Base-by-base conservation (phyloP, 805 yeast species). In the Barnettozyma sucrosica region DNA sequence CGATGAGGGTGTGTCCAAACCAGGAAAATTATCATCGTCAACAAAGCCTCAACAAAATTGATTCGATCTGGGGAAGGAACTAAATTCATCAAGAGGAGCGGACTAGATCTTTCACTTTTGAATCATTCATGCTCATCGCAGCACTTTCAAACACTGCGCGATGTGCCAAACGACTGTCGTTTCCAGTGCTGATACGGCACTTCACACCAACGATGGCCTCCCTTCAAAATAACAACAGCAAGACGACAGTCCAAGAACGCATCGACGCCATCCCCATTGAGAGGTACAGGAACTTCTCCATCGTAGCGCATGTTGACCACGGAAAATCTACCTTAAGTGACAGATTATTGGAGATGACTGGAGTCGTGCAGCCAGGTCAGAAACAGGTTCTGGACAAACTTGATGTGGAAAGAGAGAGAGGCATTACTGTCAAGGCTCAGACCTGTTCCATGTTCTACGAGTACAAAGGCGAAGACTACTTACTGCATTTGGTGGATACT, bases 381-480 rank as follows among this genome's bases (percentile, higher is more conserved):
- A 81, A 81, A 54, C 97, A 92, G 64, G 92, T 93, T 32, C 70
- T 92, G 53, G 99, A 92, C 63, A 85, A 84, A 60, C 69, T 92
- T 50, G 97, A 93, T 59, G 99, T 92, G 18, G 99, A 92, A 63
- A 72, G 96, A 62, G 98, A 92, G 66, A 71, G 99, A 58, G 99
- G 99, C 2, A 92, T 92, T 58, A 92, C 99, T 0, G 93, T 92
- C 47, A 92, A 92, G 65, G 98, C 98, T 0, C 98, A 93, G 62
- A 93, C 98, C 0, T 92, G 96, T 58, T 77, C 96, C 0, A 93
- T 92, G 97, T 74, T 93, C 50, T 89, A 89, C 64, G 73, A 74
- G 32, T 72, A 80, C 53, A 56, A 60, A n/a, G 79, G 80, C 2
- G 70, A 79, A 56, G 97, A 92, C 56, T 93, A 88, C 62, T 66